phyloP scores from a whole-genome alignment of 1,284 basidiomycete species.

The Boletus sp. region DNA sequence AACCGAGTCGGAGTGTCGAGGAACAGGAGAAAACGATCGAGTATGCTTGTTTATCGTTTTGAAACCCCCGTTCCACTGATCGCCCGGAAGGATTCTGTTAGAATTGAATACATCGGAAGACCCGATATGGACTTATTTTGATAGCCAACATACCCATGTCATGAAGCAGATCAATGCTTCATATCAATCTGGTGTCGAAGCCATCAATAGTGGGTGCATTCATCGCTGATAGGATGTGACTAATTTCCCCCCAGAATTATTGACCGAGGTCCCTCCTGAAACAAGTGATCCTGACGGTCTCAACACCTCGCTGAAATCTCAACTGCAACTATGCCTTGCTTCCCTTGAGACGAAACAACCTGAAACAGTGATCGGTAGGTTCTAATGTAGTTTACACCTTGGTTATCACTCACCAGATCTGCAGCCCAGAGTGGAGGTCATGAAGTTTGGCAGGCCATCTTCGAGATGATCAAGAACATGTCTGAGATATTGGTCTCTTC shows the following conservation, averaged over 20 bases:
- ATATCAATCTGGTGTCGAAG: conserved; percentile 55
- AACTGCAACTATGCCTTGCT: conserved; percentile 56
- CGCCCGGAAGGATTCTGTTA: conserved; percentile 66
- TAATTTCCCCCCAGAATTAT: conserved; percentile 37
- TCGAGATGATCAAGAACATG: conserved; percentile 68
- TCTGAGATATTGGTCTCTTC: conserved; percentile 69
- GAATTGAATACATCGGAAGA: conserved; percentile 84
- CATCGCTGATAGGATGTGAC: conserved; percentile 5
- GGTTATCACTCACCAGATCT: neutral
- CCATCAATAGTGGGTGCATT: conserved; percentile 52
- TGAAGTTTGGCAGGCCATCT: conserved; percentile 80
- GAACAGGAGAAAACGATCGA: conserved; percentile 98
- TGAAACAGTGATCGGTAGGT: conserved; percentile 64
- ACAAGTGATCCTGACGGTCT: conserved; percentile 39
- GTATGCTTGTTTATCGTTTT: conserved; percentile 45
- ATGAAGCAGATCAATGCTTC: conserved; percentile 74
- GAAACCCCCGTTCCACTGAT: conserved; percentile 3
- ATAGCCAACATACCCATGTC: conserved; percentile 88
- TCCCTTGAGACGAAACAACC: conserved; percentile 64
- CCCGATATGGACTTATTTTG: conserved; percentile 93
- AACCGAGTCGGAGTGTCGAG: conserved; percentile 77
- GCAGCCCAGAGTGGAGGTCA: conserved; percentile 60
- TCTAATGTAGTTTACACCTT: neutral
- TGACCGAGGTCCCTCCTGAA: conserved; percentile 42
- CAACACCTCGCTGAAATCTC: conserved; percentile 46